These are phyloP conservation scores for Micractinium conductrix DNA, from an alignment of 139 green algal species.

Conservation along the genomic window DNA sequence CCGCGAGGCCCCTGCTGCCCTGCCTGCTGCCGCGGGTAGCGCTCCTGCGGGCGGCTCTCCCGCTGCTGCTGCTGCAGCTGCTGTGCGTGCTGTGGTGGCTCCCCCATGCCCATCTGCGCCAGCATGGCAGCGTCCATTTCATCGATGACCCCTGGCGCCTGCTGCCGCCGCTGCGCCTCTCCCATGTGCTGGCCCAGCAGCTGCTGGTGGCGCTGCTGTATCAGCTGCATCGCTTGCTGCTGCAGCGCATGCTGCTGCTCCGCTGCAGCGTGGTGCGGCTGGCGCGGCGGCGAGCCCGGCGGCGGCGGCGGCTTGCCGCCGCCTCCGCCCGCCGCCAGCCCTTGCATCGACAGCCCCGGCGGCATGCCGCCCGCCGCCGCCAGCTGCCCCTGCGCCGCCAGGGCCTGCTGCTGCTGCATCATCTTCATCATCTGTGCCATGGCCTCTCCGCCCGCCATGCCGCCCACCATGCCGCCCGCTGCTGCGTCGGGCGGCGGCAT, in stretches of 20 bases:
- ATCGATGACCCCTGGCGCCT: no score
- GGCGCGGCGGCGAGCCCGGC: slow-evolving; percentile 7
- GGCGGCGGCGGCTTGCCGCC: slow-evolving; percentile 10
- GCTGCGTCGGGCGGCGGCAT: not conserved
- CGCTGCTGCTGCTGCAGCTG: not conserved
- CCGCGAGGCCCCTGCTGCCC: not conserved
- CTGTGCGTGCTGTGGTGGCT: no score
- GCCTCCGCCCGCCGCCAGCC: not conserved
- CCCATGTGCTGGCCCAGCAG: not conserved
- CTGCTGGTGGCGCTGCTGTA: slow-evolving; percentile 12
- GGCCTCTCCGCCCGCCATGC: not conserved
- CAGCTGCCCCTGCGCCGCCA: not conserved
- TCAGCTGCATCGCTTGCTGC: not conserved
- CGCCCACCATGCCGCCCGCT: not conserved
- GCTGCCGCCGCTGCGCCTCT: not conserved
- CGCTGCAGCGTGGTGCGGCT: not conserved
- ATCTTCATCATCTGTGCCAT: not conserved
- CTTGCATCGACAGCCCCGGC: slow-evolving; percentile 2
- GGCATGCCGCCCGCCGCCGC: not conserved
- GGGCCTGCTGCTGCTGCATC: slow-evolving; percentile 25
- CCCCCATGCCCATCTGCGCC: slow-evolving; percentile 5
- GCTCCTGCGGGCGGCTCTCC: not conserved
- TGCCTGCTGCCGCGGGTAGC: not conserved
- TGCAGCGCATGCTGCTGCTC: not conserved
- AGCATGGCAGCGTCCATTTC: not conserved